Base-by-base conservation (phyloP, 257 asterid species). In the Plantago ovata region DNA sequence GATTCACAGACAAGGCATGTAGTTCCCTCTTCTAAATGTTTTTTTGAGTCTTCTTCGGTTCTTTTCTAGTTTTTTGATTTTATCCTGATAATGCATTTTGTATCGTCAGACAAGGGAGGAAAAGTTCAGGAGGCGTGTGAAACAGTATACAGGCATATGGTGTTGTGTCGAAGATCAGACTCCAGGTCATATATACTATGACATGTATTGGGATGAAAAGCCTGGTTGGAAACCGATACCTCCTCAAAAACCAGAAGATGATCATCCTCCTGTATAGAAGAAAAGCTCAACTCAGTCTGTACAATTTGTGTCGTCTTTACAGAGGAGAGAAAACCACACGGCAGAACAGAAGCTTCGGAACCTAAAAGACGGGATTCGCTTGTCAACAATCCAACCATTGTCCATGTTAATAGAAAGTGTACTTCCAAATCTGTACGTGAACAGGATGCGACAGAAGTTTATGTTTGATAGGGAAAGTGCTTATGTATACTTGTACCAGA, bases 191-290 rank as follows among this genome's bases (percentile, higher is more conserved):
- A 84, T 93, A 73, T 89, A 81, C 56, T 93, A 93, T 60, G 95
- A 93, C 70, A 83, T 84, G 64, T 93, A 82, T 60, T 93, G 99
- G 99, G 99, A 93, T 59, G 97, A 93, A 74, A 93, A 89, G 60
- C 95, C 96, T 2, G 70, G 40, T 6, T 93, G 99, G 99, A 89
- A 93, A 71, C 88, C 99, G 0, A 61, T 61, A 42, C 88, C 97
- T 10, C 99, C 99, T 36, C 87, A 79, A 72, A 77, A 83, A 62
- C 83, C 81, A 18, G 70, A 66, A 62, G 96, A 93, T 52, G 99
- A 93, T 75, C 97, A 93, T 64, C 96, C 92, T 11, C 97, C 94
- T 13, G 68, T 76, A 28, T 84, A 80, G 89, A 46, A 36, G 58
- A 80, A 93, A 46, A 36, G 58, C 58, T n/a, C 52, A 55, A 47